Conservation (phyloP, 2,329 filamentous ascomycete species). For the Didymosphaeria variabile region DNA sequence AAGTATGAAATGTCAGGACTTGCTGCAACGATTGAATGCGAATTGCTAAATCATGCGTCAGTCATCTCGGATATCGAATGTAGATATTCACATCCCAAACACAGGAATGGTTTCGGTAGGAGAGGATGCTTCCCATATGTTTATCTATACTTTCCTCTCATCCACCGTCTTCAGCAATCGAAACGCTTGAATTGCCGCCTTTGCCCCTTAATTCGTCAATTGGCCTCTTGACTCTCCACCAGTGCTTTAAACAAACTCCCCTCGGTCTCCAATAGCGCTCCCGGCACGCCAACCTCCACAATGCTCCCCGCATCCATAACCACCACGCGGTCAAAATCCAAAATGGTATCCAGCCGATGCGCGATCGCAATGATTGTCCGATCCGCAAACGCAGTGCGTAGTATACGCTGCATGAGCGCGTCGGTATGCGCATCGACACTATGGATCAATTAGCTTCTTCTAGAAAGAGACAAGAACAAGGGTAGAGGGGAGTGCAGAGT, state of each 20-base stretch:
- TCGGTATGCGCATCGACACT: slow-evolving; percentile 93
- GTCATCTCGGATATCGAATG: too few species aligned
- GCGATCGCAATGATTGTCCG: slow-evolving; percentile 94
- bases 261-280: slow-evolving; percentile 16
- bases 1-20: too few species aligned
- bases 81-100: too few species aligned
- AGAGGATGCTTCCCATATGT: too few species aligned
- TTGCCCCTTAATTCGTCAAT: background rate
- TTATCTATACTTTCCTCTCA: too few species aligned
- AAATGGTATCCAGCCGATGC: slow-evolving; percentile 90
- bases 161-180: too few species aligned
- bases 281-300: slow-evolving; percentile 72
- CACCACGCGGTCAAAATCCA: slow-evolving; percentile 93
- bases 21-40: too few species aligned
- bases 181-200: too few species aligned
- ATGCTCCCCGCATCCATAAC: slow-evolving; percentile 89
- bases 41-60: too few species aligned
- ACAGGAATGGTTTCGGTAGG: too few species aligned
- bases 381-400: slow-evolving; percentile 79
- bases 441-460: background rate
- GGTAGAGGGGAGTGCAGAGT: background rate
- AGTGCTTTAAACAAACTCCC: slow-evolving; percentile 25
- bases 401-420: slow-evolving; percentile 89
- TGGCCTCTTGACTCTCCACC: slow-evolving; percentile 24
- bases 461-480: background rate